Conservation (phyloP, 352 stramenopile species). For the Pythium chondricola region DNA sequence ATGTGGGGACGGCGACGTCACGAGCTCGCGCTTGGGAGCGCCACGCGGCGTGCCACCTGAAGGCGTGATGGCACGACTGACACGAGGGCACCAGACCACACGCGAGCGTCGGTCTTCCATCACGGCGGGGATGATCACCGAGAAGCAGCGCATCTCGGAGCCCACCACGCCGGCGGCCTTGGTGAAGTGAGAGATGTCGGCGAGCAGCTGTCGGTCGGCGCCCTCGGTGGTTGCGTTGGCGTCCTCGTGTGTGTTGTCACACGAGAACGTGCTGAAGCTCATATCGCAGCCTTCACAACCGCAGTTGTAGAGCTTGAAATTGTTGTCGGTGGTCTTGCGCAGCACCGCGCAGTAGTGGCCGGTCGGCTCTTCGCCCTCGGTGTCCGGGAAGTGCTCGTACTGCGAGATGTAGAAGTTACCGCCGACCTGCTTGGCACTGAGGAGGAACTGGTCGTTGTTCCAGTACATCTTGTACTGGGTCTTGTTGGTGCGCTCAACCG, state of each 20-base stretch:
- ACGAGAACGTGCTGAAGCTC: conserved; percentile 80
- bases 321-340: conserved; percentile 64
- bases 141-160: conserved; percentile 81
- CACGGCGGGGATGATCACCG: conserved; percentile 70
- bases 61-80: conserved; percentile 58
- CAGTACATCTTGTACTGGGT: conserved; percentile 86
- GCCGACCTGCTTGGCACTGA: conserved; percentile 78
- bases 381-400: conserved; percentile 84
- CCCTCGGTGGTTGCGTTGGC: conserved; percentile 30
- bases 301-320: conserved; percentile 86
- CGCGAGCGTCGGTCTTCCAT: conserved; percentile 75
- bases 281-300: conserved; percentile 84
- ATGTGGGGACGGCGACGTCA: conserved; percentile 70
- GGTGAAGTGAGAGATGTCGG: conserved; percentile 80
- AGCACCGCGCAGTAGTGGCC: conserved; percentile 78
- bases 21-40: conserved; percentile 34
- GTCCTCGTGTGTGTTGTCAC: conserved; percentile 62
- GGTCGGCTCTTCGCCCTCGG: conserved; percentile 35
- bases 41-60: conserved; percentile 58
- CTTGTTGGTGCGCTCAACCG: conserved; percentile 76
- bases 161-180: conserved; percentile 68
- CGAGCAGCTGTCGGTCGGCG: conserved; percentile 74
- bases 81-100: conserved; percentile 77
- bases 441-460: conserved; percentile 81
- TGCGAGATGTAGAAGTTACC: conserved; percentile 87